phyloP scores from a whole-genome alignment of 2,329 filamentous ascomycete species.

The Fusarium pseudocircinatum region DNA sequence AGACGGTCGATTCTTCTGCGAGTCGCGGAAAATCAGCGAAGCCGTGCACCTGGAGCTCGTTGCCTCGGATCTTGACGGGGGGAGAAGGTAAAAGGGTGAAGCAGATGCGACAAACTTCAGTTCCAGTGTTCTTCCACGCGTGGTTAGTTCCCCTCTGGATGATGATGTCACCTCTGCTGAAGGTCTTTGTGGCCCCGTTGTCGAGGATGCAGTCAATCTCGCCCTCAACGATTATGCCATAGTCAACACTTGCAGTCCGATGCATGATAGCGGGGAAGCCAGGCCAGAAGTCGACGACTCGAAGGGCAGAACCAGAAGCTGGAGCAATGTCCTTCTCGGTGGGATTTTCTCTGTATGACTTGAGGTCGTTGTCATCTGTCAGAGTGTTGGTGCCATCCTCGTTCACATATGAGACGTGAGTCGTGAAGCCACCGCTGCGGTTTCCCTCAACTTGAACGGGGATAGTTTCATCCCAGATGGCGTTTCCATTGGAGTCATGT shows the following conservation, averaged over 20 bases:
- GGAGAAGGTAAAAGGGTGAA: slow-evolving; percentile 35
- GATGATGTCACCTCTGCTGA: slow-evolving; percentile 34
- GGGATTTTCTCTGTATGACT: slow-evolving; percentile 29
- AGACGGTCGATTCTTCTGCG: slow-evolving; percentile 26
- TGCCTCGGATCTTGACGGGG: slow-evolving; percentile 29
- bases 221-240: slow-evolving; percentile 35
- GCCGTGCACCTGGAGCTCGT: slow-evolving; percentile 35
- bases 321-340: slow-evolving; percentile 31
- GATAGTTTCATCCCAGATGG: slow-evolving; percentile 31
- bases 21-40: slow-evolving; percentile 35
- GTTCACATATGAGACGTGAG: slow-evolving; percentile 33
- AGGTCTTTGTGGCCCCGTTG: slow-evolving; percentile 25
- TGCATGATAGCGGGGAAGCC: slow-evolving; percentile 34
- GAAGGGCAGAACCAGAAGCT: slow-evolving; percentile 26
- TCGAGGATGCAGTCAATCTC: slow-evolving; percentile 37
- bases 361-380: slow-evolving; percentile 27
- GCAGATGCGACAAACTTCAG: slow-evolving; percentile 32
- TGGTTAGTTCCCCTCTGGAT: slow-evolving; percentile 41
- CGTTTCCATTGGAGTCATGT: slow-evolving; percentile 29
- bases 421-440: slow-evolving; percentile 32
- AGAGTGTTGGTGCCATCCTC: slow-evolving; percentile 17
- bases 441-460: slow-evolving; percentile 21
- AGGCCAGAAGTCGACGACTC: slow-evolving; percentile 38
- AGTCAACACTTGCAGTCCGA: slow-evolving; percentile 38
- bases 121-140: slow-evolving; percentile 36